phyloP scores from a whole-genome alignment of 208 protist genomes.

The Leishmania gerbilli region DNA sequence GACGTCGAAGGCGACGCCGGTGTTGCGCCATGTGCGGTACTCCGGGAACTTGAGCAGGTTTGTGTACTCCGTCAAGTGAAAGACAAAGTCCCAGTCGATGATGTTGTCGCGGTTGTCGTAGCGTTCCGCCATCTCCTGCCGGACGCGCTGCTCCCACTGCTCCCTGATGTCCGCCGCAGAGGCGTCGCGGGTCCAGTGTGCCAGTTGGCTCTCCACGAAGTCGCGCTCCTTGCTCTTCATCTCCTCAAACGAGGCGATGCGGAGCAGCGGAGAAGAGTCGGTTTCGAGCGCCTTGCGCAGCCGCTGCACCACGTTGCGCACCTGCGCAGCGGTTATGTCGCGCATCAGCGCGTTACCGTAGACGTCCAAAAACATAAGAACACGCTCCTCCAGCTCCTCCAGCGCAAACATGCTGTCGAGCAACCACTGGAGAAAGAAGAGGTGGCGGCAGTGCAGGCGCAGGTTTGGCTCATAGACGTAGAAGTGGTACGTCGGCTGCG shows the following conservation, averaged over 20 bases:
- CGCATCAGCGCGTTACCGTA: slow-evolving; percentile 82
- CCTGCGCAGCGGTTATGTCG: slow-evolving; percentile 78
- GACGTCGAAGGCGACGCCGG: slow-evolving; percentile 84
- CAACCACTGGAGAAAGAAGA: slow-evolving; percentile 92
- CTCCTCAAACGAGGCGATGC: slow-evolving; percentile 56
- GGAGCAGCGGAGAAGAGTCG: slow-evolving; percentile 37
- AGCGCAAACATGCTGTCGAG: slow-evolving; percentile 88
- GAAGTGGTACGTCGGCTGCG: slow-evolving; percentile 63
- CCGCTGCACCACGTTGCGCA: slow-evolving; percentile 65
- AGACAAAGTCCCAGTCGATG: slow-evolving; percentile 94
- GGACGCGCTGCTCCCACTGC: slow-evolving; percentile 70
- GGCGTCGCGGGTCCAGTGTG: slow-evolving; percentile 70
- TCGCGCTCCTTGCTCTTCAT: slow-evolving; percentile 90
- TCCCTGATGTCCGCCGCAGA: slow-evolving; percentile 53
- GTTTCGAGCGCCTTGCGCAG: slow-evolving; percentile 48
- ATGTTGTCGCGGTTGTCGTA: slow-evolving; percentile 93
- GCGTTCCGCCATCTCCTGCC: slow-evolving; percentile 91
- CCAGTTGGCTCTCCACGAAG: slow-evolving; percentile 85
- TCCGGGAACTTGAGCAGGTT: slow-evolving; percentile 89
- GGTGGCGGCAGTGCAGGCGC: slow-evolving; percentile 79
- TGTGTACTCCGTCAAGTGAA: slow-evolving; percentile 82
- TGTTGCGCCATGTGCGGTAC: slow-evolving; percentile 90
- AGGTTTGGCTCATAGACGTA: slow-evolving; percentile 91
- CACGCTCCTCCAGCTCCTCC: slow-evolving; percentile 87
- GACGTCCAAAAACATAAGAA: slow-evolving; percentile 91